Percentiles rank a stretch among this genome's conserved stretches.
Evolutionary conservation across 2,329 filamentous ascomycete species (phyloP).

Genomic region (Mycosphaerelloides madeirae): DNA sequence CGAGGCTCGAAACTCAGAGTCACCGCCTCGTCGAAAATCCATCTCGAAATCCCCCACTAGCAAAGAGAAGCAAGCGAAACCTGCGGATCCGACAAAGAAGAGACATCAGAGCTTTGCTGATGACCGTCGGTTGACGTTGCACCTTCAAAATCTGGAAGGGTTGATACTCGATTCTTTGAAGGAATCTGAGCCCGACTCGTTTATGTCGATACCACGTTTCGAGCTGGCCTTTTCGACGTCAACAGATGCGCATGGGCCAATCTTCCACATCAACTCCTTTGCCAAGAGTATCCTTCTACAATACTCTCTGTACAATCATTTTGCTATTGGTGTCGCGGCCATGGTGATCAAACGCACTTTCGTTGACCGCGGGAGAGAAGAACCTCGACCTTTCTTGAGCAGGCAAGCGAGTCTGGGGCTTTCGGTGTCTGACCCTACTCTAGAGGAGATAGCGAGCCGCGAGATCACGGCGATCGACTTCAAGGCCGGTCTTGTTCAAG

Average conservation of each 20-base stretch:
- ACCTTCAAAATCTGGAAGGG: constrained; percentile 78
- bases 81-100: constrained; percentile 44
- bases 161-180: constrained; percentile 87
- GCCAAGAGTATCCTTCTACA: constrained; percentile 74
- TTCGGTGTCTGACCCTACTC: constrained; percentile 19
- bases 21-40: constrained; percentile 60
- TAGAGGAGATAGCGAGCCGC: constrained; percentile 30
- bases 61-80: constrained; percentile 23
- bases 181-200: constrained; percentile 77
- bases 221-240: constrained; percentile 80
- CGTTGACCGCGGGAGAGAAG: constrained; percentile 20
- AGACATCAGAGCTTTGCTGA: constrained; percentile 54
- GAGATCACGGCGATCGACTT: constrained; percentile 81
- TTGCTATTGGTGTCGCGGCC: constrained; percentile 76
- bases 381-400: constrained; percentile 9
- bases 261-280: constrained; percentile 81
- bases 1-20: constrained; percentile 39
- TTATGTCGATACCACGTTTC: constrained; percentile 78
- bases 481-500: constrained; percentile 73
- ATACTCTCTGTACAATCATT: constrained; percentile 92
- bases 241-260: constrained; percentile 79
- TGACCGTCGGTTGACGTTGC: constrained; percentile 74
- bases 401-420: constrained; percentile 21
- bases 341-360: constrained; percentile 59
- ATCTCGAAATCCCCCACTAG: constrained; percentile 61